These are phyloP conservation scores for Colletotrichum sp. DNA, from an alignment of 2,329 filamentous ascomycete species.

Conservation along the genomic window DNA sequence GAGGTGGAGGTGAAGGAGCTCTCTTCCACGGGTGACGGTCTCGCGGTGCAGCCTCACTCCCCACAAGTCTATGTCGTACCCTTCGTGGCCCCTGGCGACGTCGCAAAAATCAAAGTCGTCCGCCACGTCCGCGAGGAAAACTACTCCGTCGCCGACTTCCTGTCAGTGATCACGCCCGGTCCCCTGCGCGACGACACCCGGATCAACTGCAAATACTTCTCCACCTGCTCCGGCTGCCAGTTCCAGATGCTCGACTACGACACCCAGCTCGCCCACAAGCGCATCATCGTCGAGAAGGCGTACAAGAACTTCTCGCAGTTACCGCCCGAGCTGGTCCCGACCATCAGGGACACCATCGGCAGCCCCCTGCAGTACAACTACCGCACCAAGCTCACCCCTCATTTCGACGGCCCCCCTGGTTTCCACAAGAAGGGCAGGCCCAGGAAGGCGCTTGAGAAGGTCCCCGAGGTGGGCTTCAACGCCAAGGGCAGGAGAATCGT, in stretches of 20 bases:
- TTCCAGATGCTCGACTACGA: constrained; percentile 95
- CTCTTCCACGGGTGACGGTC: constrained; percentile 90
- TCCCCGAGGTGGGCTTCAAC: constrained; percentile 90
- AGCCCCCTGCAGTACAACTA: constrained; percentile 93
- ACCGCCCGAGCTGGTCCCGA: constrained; percentile 74
- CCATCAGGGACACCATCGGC: constrained; percentile 83
- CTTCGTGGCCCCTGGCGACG: constrained; percentile 87
- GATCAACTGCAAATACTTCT: constrained; percentile 86
- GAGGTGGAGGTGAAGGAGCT: constrained; percentile 82
- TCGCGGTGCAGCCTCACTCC: constrained; percentile 74
- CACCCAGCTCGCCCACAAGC: constrained; percentile 86
- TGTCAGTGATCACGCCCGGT: constrained; percentile 77
- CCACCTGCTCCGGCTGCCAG: constrained; percentile 88
- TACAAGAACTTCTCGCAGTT: constrained; percentile 91
- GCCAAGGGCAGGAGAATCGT: constrained; percentile 80
- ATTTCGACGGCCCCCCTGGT: constrained; percentile 82
- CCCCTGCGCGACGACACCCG: constrained; percentile 77
- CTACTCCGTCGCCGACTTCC: constrained; percentile 82
- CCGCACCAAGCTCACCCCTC: constrained; percentile 94
- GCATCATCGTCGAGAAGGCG: constrained; percentile 85
- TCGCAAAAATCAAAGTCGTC: constrained; percentile 78
- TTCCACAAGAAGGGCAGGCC: constrained; percentile 55
- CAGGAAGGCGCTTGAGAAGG: constrained; percentile 55
- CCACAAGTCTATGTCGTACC: constrained; percentile 82
- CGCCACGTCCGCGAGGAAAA: constrained; percentile 69